These are phyloP conservation scores for Nowakowskiella sp. DNA, from an alignment of 192 early-diverging fungal genomes.

Conservation along the genomic window DNA sequence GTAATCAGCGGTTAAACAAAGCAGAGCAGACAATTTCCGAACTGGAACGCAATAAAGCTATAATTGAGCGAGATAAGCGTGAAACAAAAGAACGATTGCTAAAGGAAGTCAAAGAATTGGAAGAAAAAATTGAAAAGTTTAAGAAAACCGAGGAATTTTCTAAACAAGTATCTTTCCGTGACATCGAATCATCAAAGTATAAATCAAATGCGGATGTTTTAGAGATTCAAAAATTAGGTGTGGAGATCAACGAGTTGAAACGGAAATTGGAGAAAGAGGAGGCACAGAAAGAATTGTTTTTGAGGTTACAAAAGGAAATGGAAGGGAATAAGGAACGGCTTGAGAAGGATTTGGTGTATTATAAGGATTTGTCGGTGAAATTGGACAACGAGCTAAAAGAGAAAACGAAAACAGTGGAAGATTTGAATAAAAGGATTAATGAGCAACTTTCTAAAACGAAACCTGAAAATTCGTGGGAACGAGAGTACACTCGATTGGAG, in stretches of 20 bases:
- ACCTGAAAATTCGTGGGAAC: too few relatives aligned
- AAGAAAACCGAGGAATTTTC: slow-evolving; percentile 14
- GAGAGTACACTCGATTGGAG: too few relatives aligned
- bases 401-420: too few relatives aligned
- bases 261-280: slow-evolving; percentile 12
- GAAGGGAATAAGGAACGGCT: slow-evolving; percentile 18
- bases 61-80: too few relatives aligned
- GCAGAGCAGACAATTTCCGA: too few relatives aligned
- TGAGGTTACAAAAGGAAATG: slow-evolving; percentile 15
- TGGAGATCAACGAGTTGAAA: slow-evolving; percentile 17
- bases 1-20: slow-evolving; percentile 6
- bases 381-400: too few relatives aligned
- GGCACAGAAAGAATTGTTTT: too few relatives aligned
- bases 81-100: slow-evolving; percentile 1
- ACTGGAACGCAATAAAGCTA: too few relatives aligned
- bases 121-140: slow-evolving; percentile 11
- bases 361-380: too few relatives aligned
- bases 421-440: too few relatives aligned
- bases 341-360: too few relatives aligned
- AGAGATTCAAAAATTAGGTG: slow-evolving; percentile 4
- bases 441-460: too few relatives aligned
- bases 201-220: slow-evolving; percentile 10
- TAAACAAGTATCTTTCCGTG: slow-evolving; percentile 10
- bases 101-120: slow-evolving; percentile 13
- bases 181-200: slow-evolving; percentile 15